These are phyloP conservation scores for Quillaja saponaria DNA, from an alignment of 306 rosid species.

Conservation along the genomic window DNA sequence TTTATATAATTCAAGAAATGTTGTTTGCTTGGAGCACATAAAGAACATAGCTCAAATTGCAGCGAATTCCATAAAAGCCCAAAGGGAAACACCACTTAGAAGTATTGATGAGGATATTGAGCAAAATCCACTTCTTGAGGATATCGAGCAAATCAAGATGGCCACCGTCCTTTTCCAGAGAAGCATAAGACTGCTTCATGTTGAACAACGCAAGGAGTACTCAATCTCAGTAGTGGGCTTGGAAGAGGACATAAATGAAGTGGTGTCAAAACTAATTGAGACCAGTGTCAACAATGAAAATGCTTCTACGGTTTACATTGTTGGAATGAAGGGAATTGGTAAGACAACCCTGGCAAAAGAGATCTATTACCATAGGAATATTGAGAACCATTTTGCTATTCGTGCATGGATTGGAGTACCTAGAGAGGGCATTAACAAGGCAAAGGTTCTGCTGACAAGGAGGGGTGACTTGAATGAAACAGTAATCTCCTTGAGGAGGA, in stretches of 20 bases:
- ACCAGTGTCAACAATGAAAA: neutral
- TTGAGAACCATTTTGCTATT: neutral
- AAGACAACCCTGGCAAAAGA: constrained; percentile 29
- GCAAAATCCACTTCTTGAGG: neutral
- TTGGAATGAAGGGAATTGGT: constrained; percentile 24
- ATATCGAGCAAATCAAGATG: neutral
- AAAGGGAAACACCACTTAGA: neutral
- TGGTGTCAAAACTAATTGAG: neutral
- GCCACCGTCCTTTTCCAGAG: neutral
- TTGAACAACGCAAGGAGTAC: neutral
- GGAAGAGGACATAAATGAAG: constrained; percentile 9
- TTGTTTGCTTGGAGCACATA: neutral
- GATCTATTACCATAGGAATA: neutral
- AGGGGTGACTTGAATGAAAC: too few relatives aligned
- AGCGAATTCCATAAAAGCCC: neutral
- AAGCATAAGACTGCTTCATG: neutral
- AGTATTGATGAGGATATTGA: neutral
- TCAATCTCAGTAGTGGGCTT: constrained; percentile 20
- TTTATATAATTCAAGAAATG: neutral
- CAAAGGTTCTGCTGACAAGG: too few relatives aligned
- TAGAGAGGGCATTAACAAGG: too few relatives aligned
- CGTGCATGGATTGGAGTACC: neutral
- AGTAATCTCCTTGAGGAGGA: too few relatives aligned
- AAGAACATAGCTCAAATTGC: neutral
- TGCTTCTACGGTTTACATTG: neutral